Percentiles rank a stretch among this genome's conserved stretches.
Evolutionary conservation across 164 flowering plant species (phyloP).

Genomic region (Magnolia officinalis): DNA sequence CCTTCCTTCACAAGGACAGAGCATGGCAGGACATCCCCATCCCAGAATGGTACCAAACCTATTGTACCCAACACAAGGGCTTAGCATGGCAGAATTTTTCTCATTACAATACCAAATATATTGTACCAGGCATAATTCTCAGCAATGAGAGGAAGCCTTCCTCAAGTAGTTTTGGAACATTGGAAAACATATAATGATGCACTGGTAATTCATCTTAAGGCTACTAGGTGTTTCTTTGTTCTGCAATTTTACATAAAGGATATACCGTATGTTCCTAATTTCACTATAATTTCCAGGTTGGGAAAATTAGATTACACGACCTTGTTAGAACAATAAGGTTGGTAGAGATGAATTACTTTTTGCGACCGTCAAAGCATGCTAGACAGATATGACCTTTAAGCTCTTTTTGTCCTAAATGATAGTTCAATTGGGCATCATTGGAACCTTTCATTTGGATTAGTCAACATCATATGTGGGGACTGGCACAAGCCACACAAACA

Average conservation of each 20-base stretch:
- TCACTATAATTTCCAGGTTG: slow-evolving; percentile 28
- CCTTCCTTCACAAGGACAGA: not conserved
- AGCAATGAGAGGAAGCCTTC: slow-evolving; percentile 16
- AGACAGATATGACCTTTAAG: slow-evolving; percentile 8
- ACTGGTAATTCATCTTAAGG: too few species aligned
- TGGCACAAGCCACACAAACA: too few species aligned
- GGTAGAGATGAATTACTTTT: slow-evolving; percentile 37
- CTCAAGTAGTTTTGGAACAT: slow-evolving; percentile 14
- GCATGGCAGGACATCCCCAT: not conserved
- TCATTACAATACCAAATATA: not conserved
- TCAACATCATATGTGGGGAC: too few species aligned
- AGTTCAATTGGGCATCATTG: not conserved
- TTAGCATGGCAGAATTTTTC: too few species aligned
- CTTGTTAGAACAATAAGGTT: slow-evolving; percentile 33
- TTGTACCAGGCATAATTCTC: slow-evolving; percentile 8
- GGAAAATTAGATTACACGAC: slow-evolving; percentile 32
- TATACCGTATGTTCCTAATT: not conserved
- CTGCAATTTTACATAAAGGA: not conserved
- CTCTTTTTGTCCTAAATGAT: not conserved
- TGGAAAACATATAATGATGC: slow-evolving; percentile 10
- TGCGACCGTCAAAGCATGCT: slow-evolving; percentile 30
- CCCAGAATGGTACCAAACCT: not conserved
- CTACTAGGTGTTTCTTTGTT: not conserved
- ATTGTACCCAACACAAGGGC: slow-evolving; percentile 5
- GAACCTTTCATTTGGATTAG: too few species aligned